phyloP scores from a whole-genome alignment of 2,329 filamentous ascomycete genomes.

The Ambrosiella cleistominuta region DNA sequence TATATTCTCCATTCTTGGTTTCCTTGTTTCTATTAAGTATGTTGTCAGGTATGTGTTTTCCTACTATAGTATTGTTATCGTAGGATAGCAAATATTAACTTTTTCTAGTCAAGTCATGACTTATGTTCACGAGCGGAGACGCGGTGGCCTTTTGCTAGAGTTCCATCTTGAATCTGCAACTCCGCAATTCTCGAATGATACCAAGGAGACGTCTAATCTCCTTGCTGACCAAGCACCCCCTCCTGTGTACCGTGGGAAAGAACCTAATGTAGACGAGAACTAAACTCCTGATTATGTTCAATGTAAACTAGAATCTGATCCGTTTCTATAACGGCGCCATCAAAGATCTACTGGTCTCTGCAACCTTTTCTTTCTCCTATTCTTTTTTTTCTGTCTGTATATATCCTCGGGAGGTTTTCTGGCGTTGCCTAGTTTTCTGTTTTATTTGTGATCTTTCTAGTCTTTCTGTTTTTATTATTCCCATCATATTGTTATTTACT shows the following conservation, averaged over 20 bases:
- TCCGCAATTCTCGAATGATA: no score
- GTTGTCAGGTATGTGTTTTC: constrained; percentile 2
- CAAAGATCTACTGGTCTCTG: not conserved
- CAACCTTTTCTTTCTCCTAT: not conserved
- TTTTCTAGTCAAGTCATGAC: not conserved
- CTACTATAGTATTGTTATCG: not conserved
- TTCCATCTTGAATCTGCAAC: no score
- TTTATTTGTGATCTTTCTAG: not conserved
- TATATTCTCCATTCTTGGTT: constrained; percentile 6
- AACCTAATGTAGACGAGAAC: no score
- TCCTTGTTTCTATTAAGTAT: constrained; percentile 2
- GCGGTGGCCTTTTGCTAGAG: no score
- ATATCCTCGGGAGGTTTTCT: not conserved
- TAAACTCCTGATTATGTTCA: no score
- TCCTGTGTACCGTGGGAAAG: no score
- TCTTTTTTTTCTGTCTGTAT: not conserved
- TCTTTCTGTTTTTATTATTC: not conserved
- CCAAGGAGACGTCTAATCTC: no score
- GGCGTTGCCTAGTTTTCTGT: not conserved
- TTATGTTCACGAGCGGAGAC: not conserved
- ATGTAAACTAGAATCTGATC: no score
- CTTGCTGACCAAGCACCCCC: no score
- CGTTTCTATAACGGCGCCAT: not conserved
- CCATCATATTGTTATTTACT: not conserved
- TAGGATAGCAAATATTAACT: not conserved